Base-by-base conservation (phyloP, 305 asterid species). In the Fraxinus angustifolia region DNA sequence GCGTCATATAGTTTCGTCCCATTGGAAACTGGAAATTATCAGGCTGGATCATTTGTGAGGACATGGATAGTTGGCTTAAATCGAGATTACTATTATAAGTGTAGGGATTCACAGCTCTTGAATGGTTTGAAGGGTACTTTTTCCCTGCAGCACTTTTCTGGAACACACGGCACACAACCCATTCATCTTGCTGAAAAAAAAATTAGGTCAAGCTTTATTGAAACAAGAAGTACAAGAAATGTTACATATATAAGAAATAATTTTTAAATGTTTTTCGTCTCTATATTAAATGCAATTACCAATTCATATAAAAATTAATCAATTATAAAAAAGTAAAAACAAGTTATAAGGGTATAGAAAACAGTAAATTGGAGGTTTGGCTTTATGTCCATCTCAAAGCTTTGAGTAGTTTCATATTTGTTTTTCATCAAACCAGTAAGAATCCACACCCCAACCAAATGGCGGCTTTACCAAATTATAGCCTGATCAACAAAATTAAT, bases 161-260 rank as follows among this genome's bases (percentile, higher is more conserved):
- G 86, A 95, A 92, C 23, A 95, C 92, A 1, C 99, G 91, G 87
- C 99, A 95, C 1, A 95, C 99, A 38, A 93, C 99, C 99, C 99
- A 95, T 80, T 93, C 99, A 85, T 95, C 98, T 84, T 93, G 99
- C 97, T 91, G 91, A 6, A 36, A 38, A 73, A 73, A 31, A 80
- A 48, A 42, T 79, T 17, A 62, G 56, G 73, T 65, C 73, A 65
- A 65, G 73, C 73, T 65, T 65, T 26, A 65, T 11, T 65, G 73
- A 67, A 26, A 67, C 73, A 67, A 23, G 35, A 4, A 28, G 17
- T 0, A 67, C 35, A 28, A 23, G 36, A 58, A 19, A 58, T 7
- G 62, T 4, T n/a, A 56, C 26, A n/a, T n/a, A 1, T n/a, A n/a
- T 40, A 40, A 40, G 48, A 8, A 40, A 40, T 40, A 40, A 40